Conservation (phyloP, 2,329 filamentous ascomycete species). For the Phialocephala subalpina region DNA sequence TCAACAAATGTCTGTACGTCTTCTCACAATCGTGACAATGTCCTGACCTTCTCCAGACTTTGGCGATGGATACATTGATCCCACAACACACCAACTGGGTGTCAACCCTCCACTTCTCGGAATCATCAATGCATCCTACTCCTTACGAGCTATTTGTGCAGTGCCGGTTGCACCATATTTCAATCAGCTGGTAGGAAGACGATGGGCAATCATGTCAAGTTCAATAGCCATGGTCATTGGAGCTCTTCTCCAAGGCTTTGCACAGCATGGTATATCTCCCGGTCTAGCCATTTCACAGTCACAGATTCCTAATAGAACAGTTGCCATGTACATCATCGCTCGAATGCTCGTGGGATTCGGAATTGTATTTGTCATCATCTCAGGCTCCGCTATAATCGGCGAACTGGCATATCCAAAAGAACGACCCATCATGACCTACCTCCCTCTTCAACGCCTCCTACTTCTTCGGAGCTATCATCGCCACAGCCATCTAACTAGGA, state of each 20-base stretch:
- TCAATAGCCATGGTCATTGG: constrained; percentile 62
- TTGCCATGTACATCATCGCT: constrained; percentile 59
- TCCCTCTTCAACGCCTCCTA: constrained; percentile 62
- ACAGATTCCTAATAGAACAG: constrained; percentile 32
- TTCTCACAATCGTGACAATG: background rate
- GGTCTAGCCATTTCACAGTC: background rate
- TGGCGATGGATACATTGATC: constrained; percentile 17
- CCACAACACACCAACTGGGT: background rate
- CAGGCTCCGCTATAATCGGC: constrained; percentile 60
- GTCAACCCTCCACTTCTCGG: constrained; percentile 16
- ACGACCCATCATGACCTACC: constrained; percentile 58
- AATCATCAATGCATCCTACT: constrained; percentile 55
- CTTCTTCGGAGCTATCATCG: constrained; percentile 54
- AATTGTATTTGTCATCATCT: constrained; percentile 59
- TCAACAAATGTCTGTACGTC: constrained; percentile 35
- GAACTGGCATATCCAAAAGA: constrained; percentile 63
- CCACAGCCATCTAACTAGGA: constrained; percentile 53
- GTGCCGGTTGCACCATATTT: constrained; percentile 61
- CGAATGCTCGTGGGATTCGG: constrained; percentile 62
- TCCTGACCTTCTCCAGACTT: constrained; percentile 11
- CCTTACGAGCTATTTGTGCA: constrained; percentile 60
- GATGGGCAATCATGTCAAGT: constrained; percentile 63
- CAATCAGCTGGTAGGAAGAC: constrained; percentile 57
- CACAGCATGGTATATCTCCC: constrained; percentile 21
- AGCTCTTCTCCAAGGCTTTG: constrained; percentile 61